Evolutionary conservation across 345 rosid genomes (phyloP).

Genomic region (Hibiscus trionum): DNA sequence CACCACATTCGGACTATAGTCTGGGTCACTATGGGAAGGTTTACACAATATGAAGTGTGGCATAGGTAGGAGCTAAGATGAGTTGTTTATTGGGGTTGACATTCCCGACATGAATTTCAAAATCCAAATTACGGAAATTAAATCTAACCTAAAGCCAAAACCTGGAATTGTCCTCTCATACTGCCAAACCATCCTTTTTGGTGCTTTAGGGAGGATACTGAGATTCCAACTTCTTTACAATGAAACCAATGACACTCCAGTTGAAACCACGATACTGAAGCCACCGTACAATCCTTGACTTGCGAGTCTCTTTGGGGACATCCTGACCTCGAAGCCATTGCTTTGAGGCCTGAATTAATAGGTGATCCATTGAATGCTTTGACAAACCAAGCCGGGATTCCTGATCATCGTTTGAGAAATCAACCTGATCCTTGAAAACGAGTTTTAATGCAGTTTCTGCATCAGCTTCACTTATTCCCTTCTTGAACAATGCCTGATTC

Average conservation of each 20-base stretch:
- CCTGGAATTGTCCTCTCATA: background rate
- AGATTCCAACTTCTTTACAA: conserved; percentile 58
- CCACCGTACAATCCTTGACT: conserved; percentile 74
- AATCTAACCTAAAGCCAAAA: conserved; percentile 12
- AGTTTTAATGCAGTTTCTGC: conserved; percentile 61
- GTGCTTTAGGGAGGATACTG: conserved; percentile 22
- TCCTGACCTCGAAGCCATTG: conserved; percentile 63
- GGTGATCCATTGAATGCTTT: conserved; percentile 54
- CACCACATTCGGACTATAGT: conserved; percentile 9
- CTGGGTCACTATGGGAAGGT: conserved; percentile 10
- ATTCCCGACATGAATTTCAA: conserved; percentile 2
- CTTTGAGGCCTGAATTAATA: conserved; percentile 57
- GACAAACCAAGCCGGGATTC: conserved; percentile 49
- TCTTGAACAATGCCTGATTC: conserved; percentile 56
- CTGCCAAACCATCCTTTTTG: background rate
- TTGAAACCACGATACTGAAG: conserved; percentile 85
- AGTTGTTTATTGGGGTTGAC: conserved; percentile 13
- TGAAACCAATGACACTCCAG: conserved; percentile 52
- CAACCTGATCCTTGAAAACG: conserved; percentile 41
- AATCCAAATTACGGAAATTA: background rate
- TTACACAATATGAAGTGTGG: conserved; percentile 12
- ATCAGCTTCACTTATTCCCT: conserved; percentile 49
- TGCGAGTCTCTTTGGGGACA: conserved; percentile 54
- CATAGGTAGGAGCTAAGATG: background rate
- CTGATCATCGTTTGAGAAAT: conserved; percentile 30